Base-by-base conservation (phyloP, 2,329 filamentous ascomycete species). In the Rhynchosporium secalis region DNA sequence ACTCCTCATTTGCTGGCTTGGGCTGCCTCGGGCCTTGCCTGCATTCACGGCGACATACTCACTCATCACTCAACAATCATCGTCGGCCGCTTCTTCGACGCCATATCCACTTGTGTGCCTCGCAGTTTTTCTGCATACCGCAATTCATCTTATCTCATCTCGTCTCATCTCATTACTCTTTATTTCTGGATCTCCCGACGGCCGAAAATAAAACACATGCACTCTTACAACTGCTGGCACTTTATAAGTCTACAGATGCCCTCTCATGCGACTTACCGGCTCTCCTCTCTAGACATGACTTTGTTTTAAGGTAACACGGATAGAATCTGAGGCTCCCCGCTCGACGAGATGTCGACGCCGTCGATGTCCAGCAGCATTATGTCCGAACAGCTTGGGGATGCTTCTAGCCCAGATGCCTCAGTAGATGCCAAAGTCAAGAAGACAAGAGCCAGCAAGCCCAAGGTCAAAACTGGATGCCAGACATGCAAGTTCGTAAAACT, bases 401-500 rank as follows among this genome's bases (percentile, higher is more conserved):
- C 29, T 48, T 45, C 38, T 7, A 56, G 41, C 36, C 58, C 62
- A 38, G 51, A 41, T 31, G 47, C 26, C 29, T 49, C 62, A 31
- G 36, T 49, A 29, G 64, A 66, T 10, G 49, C 62, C 40, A 64
- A 64, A 46, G 58, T 64, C 55, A 66, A 66, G 58, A 66, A 66
- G 62, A 64, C 70, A 41, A 67, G 71, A 45, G 71, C 69, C 4
- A 72, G 71, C 59, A 72, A 69, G 45, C 71, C 71, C 12, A 73
- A 73, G 57, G 70, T 72, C 38, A 72, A 69, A 58, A 73, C 69
- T 12, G 72, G 72, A 3, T 74, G 72, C 62, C 65, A 66, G 56
- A 74, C 72, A 46, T 74, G 72, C 70, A 74, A 72, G 71, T 73
- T 64, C 52, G 71, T 71, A 52, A 45, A 26, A 28, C 31, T 41